Conservation (phyloP, 192 early-diverging fungal genomes). For the Linnemannia schmuckeri region DNA sequence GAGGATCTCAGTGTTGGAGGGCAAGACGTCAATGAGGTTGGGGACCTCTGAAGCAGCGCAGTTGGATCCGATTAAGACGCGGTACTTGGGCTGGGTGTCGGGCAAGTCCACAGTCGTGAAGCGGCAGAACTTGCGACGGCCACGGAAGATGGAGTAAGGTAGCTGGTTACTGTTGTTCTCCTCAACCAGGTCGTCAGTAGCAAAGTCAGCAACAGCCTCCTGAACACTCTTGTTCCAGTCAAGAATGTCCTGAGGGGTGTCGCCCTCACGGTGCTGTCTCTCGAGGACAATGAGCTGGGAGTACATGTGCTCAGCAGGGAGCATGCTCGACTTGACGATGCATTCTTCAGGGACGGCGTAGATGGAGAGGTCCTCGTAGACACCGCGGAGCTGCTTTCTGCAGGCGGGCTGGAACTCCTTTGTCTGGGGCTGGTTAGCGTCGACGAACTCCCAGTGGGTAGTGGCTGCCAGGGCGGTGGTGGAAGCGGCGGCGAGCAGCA, state of each 20-base stretch:
- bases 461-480: background rate
- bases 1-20: conserved; percentile 49
- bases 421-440: conserved; percentile 28
- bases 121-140: conserved; percentile 39
- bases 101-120: conserved; percentile 41
- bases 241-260: conserved; percentile 20
- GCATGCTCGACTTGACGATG: conserved; percentile 12
- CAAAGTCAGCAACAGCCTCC: conserved; percentile 29
- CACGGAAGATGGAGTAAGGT: conserved; percentile 23
- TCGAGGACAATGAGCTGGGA: conserved; percentile 53
- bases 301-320: conserved; percentile 30
- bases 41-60: conserved; percentile 32
- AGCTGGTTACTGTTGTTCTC: background rate
- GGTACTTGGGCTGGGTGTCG: conserved; percentile 25
- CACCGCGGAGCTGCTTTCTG: conserved; percentile 44
- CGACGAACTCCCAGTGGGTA: conserved; percentile 47
- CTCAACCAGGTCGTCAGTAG: background rate
- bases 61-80: conserved; percentile 42
- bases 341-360: conserved; percentile 38
- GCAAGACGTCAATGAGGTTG: conserved; percentile 36
- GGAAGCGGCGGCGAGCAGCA: conserved; percentile 29
- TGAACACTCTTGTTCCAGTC: conserved; percentile 42
- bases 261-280: conserved; percentile 44
- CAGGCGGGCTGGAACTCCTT: conserved; percentile 32
- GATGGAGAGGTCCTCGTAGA: conserved; percentile 55